Evolutionary conservation across 2,329 filamentous ascomycete genomes (phyloP), one percentile per base, ranked within the genome.

Genomic region (Penicillium polonicum): DNA sequence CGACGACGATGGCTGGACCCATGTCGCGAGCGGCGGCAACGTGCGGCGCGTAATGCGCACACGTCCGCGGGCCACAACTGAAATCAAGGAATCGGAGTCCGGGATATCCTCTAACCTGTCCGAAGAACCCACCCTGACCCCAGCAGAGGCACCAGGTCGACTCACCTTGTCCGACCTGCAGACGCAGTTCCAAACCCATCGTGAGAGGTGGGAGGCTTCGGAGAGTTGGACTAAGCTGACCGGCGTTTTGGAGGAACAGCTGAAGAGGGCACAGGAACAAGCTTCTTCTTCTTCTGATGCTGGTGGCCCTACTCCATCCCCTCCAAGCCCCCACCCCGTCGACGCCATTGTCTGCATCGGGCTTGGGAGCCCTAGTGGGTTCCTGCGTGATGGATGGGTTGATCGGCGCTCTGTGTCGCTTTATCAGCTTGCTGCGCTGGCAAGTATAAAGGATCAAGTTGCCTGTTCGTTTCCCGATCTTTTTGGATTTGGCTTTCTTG

Each of bases 1-100:
- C 51, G 75, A 75, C 62, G 56, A 68, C 23, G 67, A 75, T 48
- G 76, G 77, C 67, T 79, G 77, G 77, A 78, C 77, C 25, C 76
- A 78, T 61, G 69, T 79, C 59, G 72, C 73, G 21, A 75, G 66
- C 35, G 65, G 55, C 57, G 60, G 56, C 52, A 69, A 68, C 49
- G 69, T 67, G 42, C 66, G 68, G 48, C 70, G 70, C 35, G 62
- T 62, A 36, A 45, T 65, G 31, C 66, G 62, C 57, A 58, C 55
- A 25, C 59, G 41, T 33, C 50, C 42, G 38, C 39, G 29, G 33
- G 49, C 10, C 15, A 33, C 49, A 35, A 44, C 39, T 25, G 39
- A 29, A 21, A 35, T 27, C 27, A 25, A 49, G 27, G 44, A 45
- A 31, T n/a, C 46, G 46, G 13, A 31, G 2, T 38, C 27, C 21